phyloP scores from a whole-genome alignment of 2,329 filamentous ascomycete genomes.

The Geoglossum cookeanum region DNA sequence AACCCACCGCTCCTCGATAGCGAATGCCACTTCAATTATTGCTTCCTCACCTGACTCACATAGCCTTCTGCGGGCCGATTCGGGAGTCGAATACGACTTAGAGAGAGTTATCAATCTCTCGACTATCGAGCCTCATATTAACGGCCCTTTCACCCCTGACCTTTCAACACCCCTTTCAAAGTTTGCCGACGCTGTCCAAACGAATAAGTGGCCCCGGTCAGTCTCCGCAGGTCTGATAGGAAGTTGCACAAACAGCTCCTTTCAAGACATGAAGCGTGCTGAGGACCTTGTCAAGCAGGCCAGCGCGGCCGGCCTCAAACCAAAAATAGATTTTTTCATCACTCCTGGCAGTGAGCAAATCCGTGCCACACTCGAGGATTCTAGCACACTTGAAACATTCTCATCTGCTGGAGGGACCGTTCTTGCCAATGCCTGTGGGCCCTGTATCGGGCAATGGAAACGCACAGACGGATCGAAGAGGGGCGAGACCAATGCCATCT shows the following conservation, averaged over 20 bases:
- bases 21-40: constrained; percentile 44
- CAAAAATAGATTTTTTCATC: constrained; percentile 82
- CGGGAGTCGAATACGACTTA: constrained; percentile 72
- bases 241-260: constrained; percentile 97
- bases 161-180: constrained; percentile 79
- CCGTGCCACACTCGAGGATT: constrained; percentile 76
- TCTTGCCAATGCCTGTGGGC: constrained; percentile 85
- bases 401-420: constrained; percentile 71
- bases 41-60: constrained; percentile 36
- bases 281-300: constrained; percentile 89
- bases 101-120: constrained; percentile 81
- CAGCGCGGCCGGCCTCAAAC: constrained; percentile 69
- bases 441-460: constrained; percentile 90
- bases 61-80: constrained; percentile 57
- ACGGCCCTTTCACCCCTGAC: constrained; percentile 92
- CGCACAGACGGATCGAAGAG: constrained; percentile 71
- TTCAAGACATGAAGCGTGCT: constrained; percentile 93
- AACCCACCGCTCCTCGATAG: constrained; percentile 58
- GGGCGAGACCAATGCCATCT: constrained; percentile 79
- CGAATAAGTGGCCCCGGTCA: constrained; percentile 76
- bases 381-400: constrained; percentile 73
- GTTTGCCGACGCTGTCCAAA: constrained; percentile 68
- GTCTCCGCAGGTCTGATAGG: constrained; percentile 90
- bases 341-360: constrained; percentile 96
- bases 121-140: constrained; percentile 83